phyloP scores from a whole-genome alignment of 164 flowering plant genomes.

The Liriodendron chinense region DNA sequence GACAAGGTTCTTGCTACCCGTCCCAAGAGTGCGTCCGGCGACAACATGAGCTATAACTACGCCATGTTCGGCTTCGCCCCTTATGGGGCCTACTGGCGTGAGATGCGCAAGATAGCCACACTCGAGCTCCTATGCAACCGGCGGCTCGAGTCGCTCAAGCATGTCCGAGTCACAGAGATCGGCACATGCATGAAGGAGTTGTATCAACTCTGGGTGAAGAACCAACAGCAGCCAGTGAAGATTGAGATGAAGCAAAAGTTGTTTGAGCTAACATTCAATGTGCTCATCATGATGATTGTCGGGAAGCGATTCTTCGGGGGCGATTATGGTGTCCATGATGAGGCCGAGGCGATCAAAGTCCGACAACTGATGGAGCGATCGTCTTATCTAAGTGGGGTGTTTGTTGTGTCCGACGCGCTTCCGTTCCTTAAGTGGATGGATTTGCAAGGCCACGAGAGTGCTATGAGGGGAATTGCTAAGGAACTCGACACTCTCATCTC shows the following conservation, averaged over 20 bases:
- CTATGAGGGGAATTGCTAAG: constrained; percentile 5
- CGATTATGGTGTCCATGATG: neutral
- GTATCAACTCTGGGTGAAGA: neutral
- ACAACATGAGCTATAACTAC: constrained; percentile 6
- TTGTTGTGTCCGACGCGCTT: constrained; percentile 2
- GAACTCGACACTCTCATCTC: neutral
- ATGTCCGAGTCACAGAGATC: constrained; percentile 1
- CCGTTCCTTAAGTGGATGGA: constrained; percentile 14
- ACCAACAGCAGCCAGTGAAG: neutral
- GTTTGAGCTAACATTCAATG: neutral
- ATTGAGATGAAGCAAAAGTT: constrained; percentile 6
- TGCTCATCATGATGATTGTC: constrained; percentile 4
- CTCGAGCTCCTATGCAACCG: constrained; percentile 4
- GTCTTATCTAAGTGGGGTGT: neutral
- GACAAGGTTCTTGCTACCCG: constrained; percentile 11
- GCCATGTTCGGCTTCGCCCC: constrained; percentile 11
- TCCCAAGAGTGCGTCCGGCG: neutral
- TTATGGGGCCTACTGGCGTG: constrained; percentile 15
- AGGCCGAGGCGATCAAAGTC: neutral
- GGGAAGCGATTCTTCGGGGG: constrained; percentile 1
- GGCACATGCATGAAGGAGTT: neutral
- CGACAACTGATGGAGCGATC: neutral
- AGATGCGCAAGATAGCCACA: constrained; percentile 9
- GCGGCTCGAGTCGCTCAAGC: constrained; percentile 4
- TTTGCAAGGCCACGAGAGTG: neutral